A percentile compares a stretch with the other conserved stretches of the same genome.
phyloP scores from a whole-genome alignment of 1,284 basidiomycete species.

The Exobasidium cylindrosporum region DNA sequence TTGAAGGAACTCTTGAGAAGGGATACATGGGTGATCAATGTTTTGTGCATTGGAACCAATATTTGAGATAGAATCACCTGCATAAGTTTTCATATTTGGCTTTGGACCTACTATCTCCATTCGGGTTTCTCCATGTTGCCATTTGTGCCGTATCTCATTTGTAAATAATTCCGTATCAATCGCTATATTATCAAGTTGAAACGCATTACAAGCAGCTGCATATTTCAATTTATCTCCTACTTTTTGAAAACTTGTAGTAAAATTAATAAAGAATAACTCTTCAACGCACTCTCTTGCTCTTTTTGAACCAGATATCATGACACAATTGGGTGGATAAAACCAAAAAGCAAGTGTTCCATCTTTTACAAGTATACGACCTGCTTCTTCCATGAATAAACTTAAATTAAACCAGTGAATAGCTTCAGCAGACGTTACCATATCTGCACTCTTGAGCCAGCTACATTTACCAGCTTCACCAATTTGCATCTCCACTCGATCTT shows the following conservation, averaged over 20 bases:
- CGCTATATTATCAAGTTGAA: background rate
- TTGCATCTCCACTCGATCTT: background rate
- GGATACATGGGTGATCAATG: background rate
- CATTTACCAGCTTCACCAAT: background rate
- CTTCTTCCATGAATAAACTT: background rate
- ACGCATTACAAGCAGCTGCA: background rate
- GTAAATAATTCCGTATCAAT: background rate
- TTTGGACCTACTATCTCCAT: background rate
- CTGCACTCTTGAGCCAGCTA: background rate
- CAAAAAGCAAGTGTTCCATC: background rate
- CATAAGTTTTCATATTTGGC: background rate
- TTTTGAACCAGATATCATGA: background rate
- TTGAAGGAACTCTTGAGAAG: background rate
- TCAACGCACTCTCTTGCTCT: background rate
- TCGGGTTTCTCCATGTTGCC: background rate
- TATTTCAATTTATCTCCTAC: background rate
- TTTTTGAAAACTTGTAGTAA: background rate
- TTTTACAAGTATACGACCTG: background rate
- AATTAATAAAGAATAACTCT: background rate
- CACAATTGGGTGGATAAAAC: background rate
- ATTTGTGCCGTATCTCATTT: background rate
- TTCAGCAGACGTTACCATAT: background rate
- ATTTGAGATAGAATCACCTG: background rate
- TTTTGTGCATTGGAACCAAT: background rate
- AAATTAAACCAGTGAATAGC: constrained; percentile 1